Conservation (phyloP, 2,329 filamentous ascomycete genomes). For the Furcasterigmium furcatum region DNA sequence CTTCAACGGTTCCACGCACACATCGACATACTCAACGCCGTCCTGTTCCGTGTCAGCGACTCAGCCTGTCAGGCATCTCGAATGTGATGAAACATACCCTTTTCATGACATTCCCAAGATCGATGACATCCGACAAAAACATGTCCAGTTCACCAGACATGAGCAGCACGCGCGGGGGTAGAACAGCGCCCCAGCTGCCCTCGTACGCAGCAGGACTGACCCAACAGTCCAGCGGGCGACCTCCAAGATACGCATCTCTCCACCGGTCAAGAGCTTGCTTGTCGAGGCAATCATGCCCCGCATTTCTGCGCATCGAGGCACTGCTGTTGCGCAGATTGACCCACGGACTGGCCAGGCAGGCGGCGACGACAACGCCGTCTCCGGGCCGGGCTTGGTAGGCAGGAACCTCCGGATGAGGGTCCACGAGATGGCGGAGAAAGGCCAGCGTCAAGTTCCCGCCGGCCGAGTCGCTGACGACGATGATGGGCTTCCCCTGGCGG, state of each 20-base stretch:
- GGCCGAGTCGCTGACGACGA: slow-evolving; percentile 22
- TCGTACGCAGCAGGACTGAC: not conserved
- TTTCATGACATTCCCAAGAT: not conserved
- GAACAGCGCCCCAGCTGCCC: not conserved
- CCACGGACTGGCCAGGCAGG: not conserved
- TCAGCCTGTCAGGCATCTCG: too few relatives aligned
- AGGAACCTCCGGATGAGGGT: slow-evolving; percentile 17
- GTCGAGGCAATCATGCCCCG: not conserved
- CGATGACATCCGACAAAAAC: not conserved
- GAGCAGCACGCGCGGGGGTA: not conserved
- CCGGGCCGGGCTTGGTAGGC: not conserved
- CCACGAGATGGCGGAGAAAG: slow-evolving; percentile 26
- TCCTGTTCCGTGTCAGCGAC: not conserved
- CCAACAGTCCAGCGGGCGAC: not conserved
- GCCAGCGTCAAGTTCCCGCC: slow-evolving; percentile 29
- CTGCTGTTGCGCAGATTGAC: not conserved
- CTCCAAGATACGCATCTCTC: not conserved
- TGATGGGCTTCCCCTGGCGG: not conserved
- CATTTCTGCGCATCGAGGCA: not conserved
- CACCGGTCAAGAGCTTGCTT: not conserved
- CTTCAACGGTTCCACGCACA: not conserved
- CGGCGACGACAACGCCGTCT: not conserved
- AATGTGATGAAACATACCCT: not conserved
- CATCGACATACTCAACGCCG: not conserved
- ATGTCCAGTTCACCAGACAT: not conserved